Evolutionary conservation across 169 alveolate species (phyloP).

Genomic region (Cryptosporidium parvum): DNA sequence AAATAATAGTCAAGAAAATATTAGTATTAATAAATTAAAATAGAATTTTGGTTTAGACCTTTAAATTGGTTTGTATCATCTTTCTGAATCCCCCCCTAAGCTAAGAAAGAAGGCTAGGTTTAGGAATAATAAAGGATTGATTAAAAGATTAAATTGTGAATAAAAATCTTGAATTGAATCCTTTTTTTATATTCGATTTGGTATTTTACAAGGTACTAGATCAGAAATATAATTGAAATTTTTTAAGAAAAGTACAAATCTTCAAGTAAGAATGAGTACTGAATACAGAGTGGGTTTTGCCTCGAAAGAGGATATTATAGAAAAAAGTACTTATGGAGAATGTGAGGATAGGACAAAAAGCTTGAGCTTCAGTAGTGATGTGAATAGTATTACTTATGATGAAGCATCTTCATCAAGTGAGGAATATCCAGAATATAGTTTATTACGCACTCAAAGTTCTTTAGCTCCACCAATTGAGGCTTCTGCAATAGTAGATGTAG

Average conservation of each 20-base stretch:
- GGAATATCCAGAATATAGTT: slow-evolving; percentile 24
- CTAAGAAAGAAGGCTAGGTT: not conserved
- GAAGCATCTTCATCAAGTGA: slow-evolving; percentile 28
- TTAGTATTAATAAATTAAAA: not conserved
- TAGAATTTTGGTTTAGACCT: not conserved
- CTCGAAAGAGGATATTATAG: not conserved
- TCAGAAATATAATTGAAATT: not conserved
- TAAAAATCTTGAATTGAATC: not conserved
- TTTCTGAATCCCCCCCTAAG: not conserved
- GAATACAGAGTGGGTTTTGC: not conserved
- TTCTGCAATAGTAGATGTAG: slow-evolving; percentile 62
- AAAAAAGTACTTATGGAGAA: not conserved
- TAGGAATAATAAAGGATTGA: not conserved
- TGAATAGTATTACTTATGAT: slow-evolving; percentile 37
- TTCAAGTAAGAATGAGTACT: not conserved
- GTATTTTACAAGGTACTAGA: not conserved
- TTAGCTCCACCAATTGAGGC: slow-evolving; percentile 73
- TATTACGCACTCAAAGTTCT: slow-evolving; percentile 68
- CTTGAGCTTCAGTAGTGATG: slow-evolving; percentile 24
- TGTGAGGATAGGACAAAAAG: slow-evolving; percentile 5
- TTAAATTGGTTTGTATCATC: not conserved
- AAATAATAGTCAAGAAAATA: not conserved
- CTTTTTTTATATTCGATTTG: not conserved
- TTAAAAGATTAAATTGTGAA: not conserved
- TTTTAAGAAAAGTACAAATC: not conserved